phyloP scores from a whole-genome alignment of 352 stramenopile species.

The Nothophytophthora sp. region DNA sequence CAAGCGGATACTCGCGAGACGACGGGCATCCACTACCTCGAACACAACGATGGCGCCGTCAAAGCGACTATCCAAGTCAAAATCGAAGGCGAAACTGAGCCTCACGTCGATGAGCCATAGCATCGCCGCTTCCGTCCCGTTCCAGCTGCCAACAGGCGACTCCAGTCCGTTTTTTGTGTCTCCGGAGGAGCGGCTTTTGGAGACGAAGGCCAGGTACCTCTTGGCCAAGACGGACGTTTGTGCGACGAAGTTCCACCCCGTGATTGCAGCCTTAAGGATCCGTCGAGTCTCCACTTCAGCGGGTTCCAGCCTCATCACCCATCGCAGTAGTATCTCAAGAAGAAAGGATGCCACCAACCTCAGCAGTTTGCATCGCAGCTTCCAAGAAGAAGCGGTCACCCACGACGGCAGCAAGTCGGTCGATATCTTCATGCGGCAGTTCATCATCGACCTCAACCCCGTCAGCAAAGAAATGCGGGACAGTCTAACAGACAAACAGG shows the following conservation, averaged over 20 bases:
- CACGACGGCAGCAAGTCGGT: neutral
- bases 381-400: neutral
- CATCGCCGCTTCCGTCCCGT: no score
- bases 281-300: constrained; percentile 26
- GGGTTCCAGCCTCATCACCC: constrained; percentile 21
- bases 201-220: constrained; percentile 51
- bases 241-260: constrained; percentile 28
- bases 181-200: constrained; percentile 44
- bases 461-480: constrained; percentile 35
- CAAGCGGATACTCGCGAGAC: no score
- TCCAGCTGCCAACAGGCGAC: no score
- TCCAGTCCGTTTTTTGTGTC: constrained; percentile 50
- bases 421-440: constrained; percentile 30
- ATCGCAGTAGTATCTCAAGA: constrained; percentile 24
- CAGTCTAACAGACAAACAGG: constrained; percentile 27
- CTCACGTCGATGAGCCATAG: no score
- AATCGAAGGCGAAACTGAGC: no score
- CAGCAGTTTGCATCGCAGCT: constrained; percentile 20
- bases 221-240: constrained; percentile 39
- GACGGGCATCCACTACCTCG: no score
- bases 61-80: no score
- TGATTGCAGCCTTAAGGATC: constrained; percentile 4
- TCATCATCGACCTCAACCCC: constrained; percentile 55
- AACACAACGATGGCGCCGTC: no score
- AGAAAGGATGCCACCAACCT: constrained; percentile 41